Evolutionary conservation across 176 grass and related monocot genomes (phyloP), one percentile per base, ranked within the genome.

Genomic region (Lolium perenne): DNA sequence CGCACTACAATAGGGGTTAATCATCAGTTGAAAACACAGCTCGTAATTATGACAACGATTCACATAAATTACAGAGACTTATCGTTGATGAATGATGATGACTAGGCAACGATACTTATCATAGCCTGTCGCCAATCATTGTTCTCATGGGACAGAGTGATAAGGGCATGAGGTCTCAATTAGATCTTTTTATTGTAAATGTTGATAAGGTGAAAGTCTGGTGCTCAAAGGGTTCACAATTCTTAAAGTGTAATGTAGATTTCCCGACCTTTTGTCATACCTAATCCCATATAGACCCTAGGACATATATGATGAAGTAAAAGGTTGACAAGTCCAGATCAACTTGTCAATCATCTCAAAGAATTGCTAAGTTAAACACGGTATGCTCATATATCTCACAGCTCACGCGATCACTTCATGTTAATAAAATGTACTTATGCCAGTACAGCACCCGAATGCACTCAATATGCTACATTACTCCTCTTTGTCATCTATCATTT

Each of bases 111-210:
- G 4, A 46, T 66, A 55, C 50, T 75, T 50, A 76, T 77, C 32
- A 48, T 77, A 76, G 76, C 21, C 48, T 82, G 47, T 67, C 69
- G 74, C 3, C 45, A 82, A 53, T 51, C 69, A 87, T 82, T 50
- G 79, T 82, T 56, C 35, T 35, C 2, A 82, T 2, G 61, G 5
- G 21, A 12, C 60, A 9, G 38, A 43, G 20, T 35, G 56, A 79
- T 60, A 82, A 70, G 56, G 6, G 10, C 23, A 22, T 49, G 26
- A 83, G 10, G 23, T 75, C 46, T 16, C 72, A 50, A 50, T 5
- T 53, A 5, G 8, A 32, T 75, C 4, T 26, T 9, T 50, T 51
- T 53, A 10, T 50, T 26, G 72, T 75, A 75, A 74, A 84, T 79
- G 64, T 62, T 4, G 21, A 79, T 45, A 84, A 73, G 35, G 61